phyloP scores from a whole-genome alignment of 257 asterid species.

The Cinchona pubescens region DNA sequence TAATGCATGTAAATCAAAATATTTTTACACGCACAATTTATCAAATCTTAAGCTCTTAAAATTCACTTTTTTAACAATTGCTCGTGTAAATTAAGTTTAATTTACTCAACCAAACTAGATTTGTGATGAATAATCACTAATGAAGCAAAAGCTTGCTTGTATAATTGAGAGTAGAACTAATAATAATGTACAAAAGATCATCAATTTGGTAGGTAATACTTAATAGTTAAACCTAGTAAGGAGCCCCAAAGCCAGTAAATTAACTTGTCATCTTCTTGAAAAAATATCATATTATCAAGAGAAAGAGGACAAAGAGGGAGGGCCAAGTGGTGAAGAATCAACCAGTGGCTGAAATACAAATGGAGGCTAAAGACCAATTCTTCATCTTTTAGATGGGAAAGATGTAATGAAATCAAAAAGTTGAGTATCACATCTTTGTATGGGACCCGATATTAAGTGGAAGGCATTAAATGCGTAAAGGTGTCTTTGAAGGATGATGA shows the following conservation, averaged over 20 bases:
- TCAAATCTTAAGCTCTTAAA: too few species aligned
- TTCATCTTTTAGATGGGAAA: background rate
- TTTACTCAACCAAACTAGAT: background rate
- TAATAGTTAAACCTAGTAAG: background rate
- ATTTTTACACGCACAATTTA: too few species aligned
- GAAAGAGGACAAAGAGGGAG: background rate
- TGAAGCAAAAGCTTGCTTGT: background rate
- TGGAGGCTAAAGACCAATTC: constrained; percentile 7
- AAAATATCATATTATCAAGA: background rate
- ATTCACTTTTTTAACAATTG: too few species aligned
- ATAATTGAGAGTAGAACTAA: background rate
- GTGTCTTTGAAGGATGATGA: constrained; percentile 15
- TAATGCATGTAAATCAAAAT: too few species aligned
- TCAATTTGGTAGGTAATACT: background rate
- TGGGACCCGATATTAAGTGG: constrained; percentile 20
- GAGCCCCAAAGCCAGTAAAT: background rate
- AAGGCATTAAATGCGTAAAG: constrained; percentile 43
- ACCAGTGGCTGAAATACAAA: background rate
- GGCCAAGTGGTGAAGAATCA: background rate
- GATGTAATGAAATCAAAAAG: constrained; percentile 4
- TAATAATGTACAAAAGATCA: background rate
- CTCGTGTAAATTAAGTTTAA: too few species aligned
- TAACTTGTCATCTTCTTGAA: background rate
- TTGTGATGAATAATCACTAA: background rate
- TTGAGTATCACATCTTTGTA: background rate